Percentiles rank a stretch among this genome's conserved stretches.
phyloP scores from a whole-genome alignment of 2,329 filamentous ascomycete species.

The Fusarium pseudograminearum region DNA sequence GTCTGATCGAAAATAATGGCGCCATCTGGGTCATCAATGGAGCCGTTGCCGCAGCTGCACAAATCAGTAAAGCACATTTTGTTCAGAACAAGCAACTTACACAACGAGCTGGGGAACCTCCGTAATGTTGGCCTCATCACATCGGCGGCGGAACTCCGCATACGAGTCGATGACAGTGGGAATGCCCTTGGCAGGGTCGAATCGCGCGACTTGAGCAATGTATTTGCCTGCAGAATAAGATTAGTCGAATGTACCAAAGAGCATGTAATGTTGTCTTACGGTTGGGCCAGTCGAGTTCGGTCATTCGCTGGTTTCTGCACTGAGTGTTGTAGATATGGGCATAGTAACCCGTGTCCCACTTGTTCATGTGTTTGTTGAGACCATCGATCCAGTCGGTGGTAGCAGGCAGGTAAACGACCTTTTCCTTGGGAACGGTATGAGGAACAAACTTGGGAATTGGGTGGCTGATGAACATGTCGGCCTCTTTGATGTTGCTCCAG shows the following conservation, averaged over 20 bases:
- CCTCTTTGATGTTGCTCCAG: constrained; percentile 76
- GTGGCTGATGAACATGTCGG: constrained; percentile 85
- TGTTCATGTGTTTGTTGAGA: constrained; percentile 78
- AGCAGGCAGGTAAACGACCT: constrained; percentile 81
- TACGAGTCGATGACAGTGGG: constrained; percentile 82
- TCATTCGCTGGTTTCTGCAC: constrained; percentile 70
- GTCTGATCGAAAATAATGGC: constrained; percentile 78
- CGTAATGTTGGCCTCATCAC: constrained; percentile 64
- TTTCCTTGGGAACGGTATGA: constrained; percentile 71
- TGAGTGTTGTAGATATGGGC: constrained; percentile 77
- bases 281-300: constrained; percentile 64
- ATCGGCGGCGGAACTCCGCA: constrained; percentile 74
- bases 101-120: constrained; percentile 79
- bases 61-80: constrained; percentile 5
- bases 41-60: constrained; percentile 76
- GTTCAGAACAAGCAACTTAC: constrained; percentile 48
- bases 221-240: constrained; percentile 66
- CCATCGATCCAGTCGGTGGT: constrained; percentile 89
- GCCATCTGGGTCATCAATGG: constrained; percentile 84
- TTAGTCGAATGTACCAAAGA: neutral
- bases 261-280: constrained; percentile 49
- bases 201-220: constrained; percentile 83
- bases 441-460: constrained; percentile 83
- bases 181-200: constrained; percentile 87
- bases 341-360: constrained; percentile 80